phyloP scores from a whole-genome alignment of 202 grass and related monocot genomes.

The Setaria italica region DNA sequence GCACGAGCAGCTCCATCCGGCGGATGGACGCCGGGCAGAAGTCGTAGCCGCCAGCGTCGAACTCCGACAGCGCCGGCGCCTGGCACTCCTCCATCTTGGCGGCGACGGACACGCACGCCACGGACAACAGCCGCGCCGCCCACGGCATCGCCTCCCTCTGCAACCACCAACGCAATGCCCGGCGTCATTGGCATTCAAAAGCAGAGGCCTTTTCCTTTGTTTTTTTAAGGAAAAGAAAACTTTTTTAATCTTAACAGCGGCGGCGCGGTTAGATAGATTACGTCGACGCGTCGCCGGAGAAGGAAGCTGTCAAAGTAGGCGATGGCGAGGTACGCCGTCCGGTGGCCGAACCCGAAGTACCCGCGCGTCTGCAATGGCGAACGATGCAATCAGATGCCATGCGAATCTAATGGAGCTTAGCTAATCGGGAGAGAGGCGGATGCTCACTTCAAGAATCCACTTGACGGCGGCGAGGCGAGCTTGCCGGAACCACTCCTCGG shows the following conservation, averaged over 20 bases:
- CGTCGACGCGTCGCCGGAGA: conserved; percentile 77
- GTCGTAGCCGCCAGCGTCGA: conserved; percentile 60
- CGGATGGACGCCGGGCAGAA: conserved; percentile 67
- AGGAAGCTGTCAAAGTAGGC: conserved; percentile 86
- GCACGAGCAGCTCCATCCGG: conserved; percentile 85
- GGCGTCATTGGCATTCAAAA: conserved; percentile 18
- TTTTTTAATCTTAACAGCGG: neutral
- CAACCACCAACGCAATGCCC: conserved; percentile 35
- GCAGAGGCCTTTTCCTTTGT: neutral
- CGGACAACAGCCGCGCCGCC: conserved; percentile 73
- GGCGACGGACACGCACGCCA: conserved; percentile 84
- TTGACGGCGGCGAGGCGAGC: conserved; percentile 62
- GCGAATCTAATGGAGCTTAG: neutral
- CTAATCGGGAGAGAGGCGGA: conserved; percentile 22
- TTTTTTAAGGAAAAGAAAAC: neutral
- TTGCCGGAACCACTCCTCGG: conserved; percentile 69
- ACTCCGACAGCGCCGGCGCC: conserved; percentile 67
- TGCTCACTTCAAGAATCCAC: conserved; percentile 86
- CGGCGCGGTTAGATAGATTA: conserved; percentile 45
- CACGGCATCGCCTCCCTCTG: conserved; percentile 76
- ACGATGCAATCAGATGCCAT: conserved; percentile 30
- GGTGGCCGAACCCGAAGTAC: conserved; percentile 72
- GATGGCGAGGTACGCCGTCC: conserved; percentile 84
- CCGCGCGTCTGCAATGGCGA: conserved; percentile 60
- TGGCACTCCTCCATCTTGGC: conserved; percentile 91